These are phyloP conservation scores for Usnea hakonensis DNA, from an alignment of 495 filamentous ascomycete genomes.

Conservation along the genomic window DNA sequence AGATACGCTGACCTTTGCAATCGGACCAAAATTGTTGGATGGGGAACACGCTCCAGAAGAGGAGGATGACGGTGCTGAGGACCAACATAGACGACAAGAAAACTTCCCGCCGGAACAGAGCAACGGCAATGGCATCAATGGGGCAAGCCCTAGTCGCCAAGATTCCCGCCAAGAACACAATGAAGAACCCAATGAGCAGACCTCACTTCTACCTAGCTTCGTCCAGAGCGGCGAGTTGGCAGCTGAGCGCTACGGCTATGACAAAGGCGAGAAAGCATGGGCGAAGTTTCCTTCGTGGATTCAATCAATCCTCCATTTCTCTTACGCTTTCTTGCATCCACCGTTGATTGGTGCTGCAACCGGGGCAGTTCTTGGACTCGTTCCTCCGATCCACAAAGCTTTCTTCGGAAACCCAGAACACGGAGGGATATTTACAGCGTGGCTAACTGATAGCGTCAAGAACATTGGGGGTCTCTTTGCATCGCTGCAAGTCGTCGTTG, in stretches of 20 bases:
- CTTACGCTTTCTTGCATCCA: constrained; percentile 53
- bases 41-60: constrained; percentile 35
- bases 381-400: constrained; percentile 51
- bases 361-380: constrained; percentile 55
- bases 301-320: constrained; percentile 36
- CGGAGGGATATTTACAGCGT: constrained; percentile 65
- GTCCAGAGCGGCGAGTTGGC: constrained; percentile 23
- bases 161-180: constrained; percentile 21
- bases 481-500: constrained; percentile 61
- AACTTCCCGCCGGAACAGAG: constrained; percentile 18
- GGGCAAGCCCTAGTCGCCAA: constrained; percentile 12
- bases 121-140: constrained; percentile 22
- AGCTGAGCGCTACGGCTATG: constrained; percentile 24
- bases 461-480: constrained; percentile 67
- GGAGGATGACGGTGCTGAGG: constrained; percentile 20
- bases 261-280: constrained; percentile 32
- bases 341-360: constrained; percentile 57
- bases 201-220: constrained; percentile 40
- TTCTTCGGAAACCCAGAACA: constrained; percentile 57
- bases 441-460: constrained; percentile 58
- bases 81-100: no score
- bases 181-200: constrained; percentile 39
- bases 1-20: constrained; percentile 55
- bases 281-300: constrained; percentile 30
- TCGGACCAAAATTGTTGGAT: constrained; percentile 55